Evolutionary conservation across 2,329 filamentous ascomycete species (phyloP).

Genomic region (Chrysosporium queenslandicum): DNA sequence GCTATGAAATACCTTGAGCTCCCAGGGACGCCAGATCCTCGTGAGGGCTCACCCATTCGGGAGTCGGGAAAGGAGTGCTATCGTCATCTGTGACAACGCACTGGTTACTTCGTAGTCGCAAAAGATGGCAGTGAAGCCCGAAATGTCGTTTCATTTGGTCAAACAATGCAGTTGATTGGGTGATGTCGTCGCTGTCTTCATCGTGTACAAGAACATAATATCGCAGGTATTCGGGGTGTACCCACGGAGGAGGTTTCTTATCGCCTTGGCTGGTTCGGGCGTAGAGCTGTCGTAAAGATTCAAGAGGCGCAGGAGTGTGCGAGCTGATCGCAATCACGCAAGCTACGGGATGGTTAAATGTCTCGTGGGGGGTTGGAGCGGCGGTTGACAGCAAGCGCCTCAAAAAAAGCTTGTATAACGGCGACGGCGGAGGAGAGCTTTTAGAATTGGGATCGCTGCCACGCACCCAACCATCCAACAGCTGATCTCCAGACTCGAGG

Average conservation of each 20-base stretch:
- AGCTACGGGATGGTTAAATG: conserved; percentile 87
- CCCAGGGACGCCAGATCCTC: conserved; percentile 73
- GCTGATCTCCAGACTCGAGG: conserved; percentile 60
- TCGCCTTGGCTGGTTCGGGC: conserved; percentile 70
- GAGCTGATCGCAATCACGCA: conserved; percentile 94
- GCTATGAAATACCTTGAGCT: conserved; percentile 42
- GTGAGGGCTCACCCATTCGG: conserved; percentile 78
- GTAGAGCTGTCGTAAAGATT: conserved; percentile 76
- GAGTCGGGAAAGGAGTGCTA: conserved; percentile 66
- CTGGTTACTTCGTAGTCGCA: conserved; percentile 73
- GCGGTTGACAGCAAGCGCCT: conserved; percentile 71
- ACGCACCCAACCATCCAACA: conserved; percentile 22
- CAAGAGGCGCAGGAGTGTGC: conserved; percentile 69
- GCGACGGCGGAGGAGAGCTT: conserved; percentile 47
- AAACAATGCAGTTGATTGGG: conserved; percentile 77
- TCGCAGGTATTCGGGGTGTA: conserved; percentile 80
- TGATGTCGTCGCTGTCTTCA: conserved; percentile 88
- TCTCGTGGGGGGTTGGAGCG: conserved; percentile 73
- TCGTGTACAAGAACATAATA: conserved; percentile 97
- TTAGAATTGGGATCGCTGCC: conserved; percentile 20
- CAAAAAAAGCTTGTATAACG: conserved; percentile 78
- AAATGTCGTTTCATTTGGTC: conserved; percentile 99
- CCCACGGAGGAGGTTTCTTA: conserved; percentile 66
- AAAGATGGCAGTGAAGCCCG: conserved; percentile 84
- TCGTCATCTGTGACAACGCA: conserved; percentile 88